Evolutionary conservation across 805 yeast species (phyloP).

Genomic region (Lipomyces mesembrius): DNA sequence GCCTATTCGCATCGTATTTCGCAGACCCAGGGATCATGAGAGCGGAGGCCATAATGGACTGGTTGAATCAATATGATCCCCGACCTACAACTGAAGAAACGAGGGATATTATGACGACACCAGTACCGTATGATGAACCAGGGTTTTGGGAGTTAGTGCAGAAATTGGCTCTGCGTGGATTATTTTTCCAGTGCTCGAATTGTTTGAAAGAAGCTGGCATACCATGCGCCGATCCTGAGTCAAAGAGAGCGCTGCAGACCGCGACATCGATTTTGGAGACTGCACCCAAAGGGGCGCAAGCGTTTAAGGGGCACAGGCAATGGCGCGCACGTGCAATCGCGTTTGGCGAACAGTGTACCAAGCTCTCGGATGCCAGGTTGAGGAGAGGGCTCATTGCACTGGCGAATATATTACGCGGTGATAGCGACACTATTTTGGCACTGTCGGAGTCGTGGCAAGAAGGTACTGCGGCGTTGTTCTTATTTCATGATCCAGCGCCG

Average conservation of each 20-base stretch:
- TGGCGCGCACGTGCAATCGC: constrained; percentile 42
- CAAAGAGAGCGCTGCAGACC: constrained; percentile 22
- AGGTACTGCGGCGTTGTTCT: constrained; percentile 42
- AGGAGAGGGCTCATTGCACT: constrained; percentile 38
- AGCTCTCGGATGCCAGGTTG: constrained; percentile 33
- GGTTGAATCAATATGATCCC: constrained; percentile 42
- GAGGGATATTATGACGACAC: constrained; percentile 33
- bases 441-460: constrained; percentile 44
- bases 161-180: constrained; percentile 36
- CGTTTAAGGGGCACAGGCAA: constrained; percentile 34
- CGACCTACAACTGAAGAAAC: constrained; percentile 38
- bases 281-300: constrained; percentile 39
- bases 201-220: constrained; percentile 31
- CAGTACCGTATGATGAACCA: constrained; percentile 32
- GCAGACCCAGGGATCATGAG: constrained; percentile 25
- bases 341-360: constrained; percentile 33
- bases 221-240: constrained; percentile 35
- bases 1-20: constrained; percentile 39
- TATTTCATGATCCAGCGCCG: constrained; percentile 43
- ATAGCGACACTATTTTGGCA: constrained; percentile 39
- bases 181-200: constrained; percentile 34
- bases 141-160: constrained; percentile 39
- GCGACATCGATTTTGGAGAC: constrained; percentile 38
- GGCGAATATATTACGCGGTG: constrained; percentile 42
- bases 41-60: constrained; percentile 39